Evolutionary conservation across 2,329 filamentous ascomycete genomes (phyloP), one percentile per base, ranked within the genome.

Genomic region (Podosphaera fusca): DNA sequence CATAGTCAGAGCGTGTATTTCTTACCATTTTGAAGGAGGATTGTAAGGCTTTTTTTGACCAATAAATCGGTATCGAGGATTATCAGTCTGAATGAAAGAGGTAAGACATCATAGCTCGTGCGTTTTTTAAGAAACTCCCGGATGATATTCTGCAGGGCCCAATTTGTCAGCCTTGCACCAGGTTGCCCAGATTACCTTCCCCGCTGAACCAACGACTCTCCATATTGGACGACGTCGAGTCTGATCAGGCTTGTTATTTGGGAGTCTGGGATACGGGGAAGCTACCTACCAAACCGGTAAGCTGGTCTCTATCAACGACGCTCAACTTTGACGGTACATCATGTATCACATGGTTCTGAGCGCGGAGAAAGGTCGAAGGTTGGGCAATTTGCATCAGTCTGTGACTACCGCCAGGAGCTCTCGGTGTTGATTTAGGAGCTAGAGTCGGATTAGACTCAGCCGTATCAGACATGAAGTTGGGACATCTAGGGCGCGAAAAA

Each of bases 101-200:
- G 92, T 53, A 98, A 77, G 63, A 98, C 92, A 72, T 98, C 92
- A 74, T 98, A 98, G 70, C 89, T 95, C 40, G 87, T 96, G 67
- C 92, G 84, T 64, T 94, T 84, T 71, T 89, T 94, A 68, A 98
- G 81, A 72, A 98, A 98, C 65, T 95, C 86, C 70, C 92, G 85
- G 65, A 96, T 89, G 61, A 85, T 84, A 74, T 83, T 83, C 89
- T 94, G 71, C 62, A 64, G 56, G 21, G 54, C 49, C 36, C 49
- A 36, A 58, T 57, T 42, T 38, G 63, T 67, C 63, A 67, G 66
- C 64, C 62, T 63, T 53, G 62, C 57, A 49, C 34, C 29, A 42
- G 31, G 46, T 58, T 47, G 40, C 29, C 31, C 30, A 55, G 38
- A 55, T 46, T 40, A 33, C 35, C 21, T 45, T 49, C 46, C 51